These are phyloP conservation scores for Nannochloropsis gaditana DNA, from an alignment of 108 stramenopile species.

Conservation along the genomic window DNA sequence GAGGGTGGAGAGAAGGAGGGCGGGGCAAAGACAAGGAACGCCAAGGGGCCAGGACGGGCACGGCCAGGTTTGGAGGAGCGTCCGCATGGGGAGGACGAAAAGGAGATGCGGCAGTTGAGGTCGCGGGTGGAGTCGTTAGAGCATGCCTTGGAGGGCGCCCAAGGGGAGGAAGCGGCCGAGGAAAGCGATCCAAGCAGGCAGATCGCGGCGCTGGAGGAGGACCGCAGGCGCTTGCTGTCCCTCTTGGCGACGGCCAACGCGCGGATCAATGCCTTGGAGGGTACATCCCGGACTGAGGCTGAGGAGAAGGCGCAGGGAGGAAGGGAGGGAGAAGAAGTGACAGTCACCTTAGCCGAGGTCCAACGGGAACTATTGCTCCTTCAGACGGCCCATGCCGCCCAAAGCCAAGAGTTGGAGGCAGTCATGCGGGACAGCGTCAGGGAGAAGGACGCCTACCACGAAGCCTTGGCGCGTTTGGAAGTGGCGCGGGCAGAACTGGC, in stretches of 20 bases:
- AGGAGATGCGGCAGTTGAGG: neutral
- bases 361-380: slow-evolving; percentile 8
- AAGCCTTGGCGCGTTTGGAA: neutral
- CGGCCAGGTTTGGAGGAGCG: neutral
- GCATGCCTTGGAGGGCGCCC: neutral
- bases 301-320: neutral
- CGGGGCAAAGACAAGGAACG: neutral
- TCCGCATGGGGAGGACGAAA: neutral
- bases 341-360: neutral
- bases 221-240: neutral
- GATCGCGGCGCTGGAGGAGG: neutral
- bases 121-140: neutral
- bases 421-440: neutral
- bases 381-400: neutral
- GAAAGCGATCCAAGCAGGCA: neutral
- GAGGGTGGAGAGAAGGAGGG: neutral
- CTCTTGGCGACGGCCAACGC: neutral
- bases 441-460: neutral
- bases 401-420: neutral
- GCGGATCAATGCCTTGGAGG: slow-evolving; percentile 2
- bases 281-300: too few species aligned
- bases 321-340: neutral
- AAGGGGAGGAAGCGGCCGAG: neutral
- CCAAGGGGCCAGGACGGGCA: neutral
- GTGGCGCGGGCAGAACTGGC: neutral